Conservation (phyloP, 257 asterid species). For the Gynochthodes officinalis region DNA sequence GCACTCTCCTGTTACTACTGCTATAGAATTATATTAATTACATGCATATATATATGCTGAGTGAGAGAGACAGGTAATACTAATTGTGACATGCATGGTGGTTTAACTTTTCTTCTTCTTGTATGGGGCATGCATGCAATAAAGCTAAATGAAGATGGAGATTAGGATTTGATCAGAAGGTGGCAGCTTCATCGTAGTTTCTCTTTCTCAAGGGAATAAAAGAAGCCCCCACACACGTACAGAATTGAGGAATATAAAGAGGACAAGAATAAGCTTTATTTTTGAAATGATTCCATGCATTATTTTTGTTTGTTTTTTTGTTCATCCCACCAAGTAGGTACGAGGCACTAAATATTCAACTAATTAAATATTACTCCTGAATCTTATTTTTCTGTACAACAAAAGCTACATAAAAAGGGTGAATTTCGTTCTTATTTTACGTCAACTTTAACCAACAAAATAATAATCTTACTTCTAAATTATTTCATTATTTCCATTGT, state of each 20-base stretch:
- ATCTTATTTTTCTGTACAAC: too few species aligned
- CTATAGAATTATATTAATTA: not conserved
- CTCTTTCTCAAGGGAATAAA: conserved; percentile 26
- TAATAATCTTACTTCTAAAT: not conserved
- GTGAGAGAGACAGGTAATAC: not conserved
- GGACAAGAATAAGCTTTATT: conserved; percentile 37
- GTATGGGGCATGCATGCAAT: conserved; percentile 25
- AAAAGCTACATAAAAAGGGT: not conserved
- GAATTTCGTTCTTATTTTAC: not conserved
- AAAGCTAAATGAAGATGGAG: conserved; percentile 14
- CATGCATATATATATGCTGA: not conserved
- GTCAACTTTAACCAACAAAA: not conserved
- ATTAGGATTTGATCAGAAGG: not conserved
- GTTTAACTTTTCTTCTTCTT: not conserved
- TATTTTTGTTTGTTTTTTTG: not conserved
- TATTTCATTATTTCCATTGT: too few species aligned
- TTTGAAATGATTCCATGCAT: conserved; percentile 15
- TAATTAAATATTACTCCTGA: too few species aligned
- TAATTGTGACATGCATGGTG: conserved; percentile 30
- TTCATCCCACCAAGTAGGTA: conserved; percentile 2
- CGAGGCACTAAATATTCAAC: not conserved
- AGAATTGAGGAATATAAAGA: conserved; percentile 22
- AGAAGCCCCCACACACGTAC: not conserved
- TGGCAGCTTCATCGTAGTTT: conserved; percentile 23
- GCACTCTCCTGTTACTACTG: too few species aligned